A percentile compares a stretch with the other conserved stretches of the same genome.
These are phyloP conservation scores for Salix exigua DNA, from an alignment of 345 rosid genomes.

Conservation along the genomic window DNA sequence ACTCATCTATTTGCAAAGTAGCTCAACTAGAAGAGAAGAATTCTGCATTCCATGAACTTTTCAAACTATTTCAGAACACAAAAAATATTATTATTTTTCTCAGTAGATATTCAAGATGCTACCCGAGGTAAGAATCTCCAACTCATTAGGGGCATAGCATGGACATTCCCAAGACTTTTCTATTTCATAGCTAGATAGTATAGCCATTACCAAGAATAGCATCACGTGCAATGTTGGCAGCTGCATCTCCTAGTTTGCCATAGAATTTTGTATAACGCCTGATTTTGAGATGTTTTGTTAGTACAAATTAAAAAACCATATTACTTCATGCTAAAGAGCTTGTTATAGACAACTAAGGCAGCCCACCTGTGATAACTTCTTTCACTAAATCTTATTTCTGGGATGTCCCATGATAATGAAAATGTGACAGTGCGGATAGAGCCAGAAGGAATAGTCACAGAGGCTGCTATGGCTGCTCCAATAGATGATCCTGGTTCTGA, in stretches of 20 bases:
- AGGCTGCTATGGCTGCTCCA: constrained; percentile 89
- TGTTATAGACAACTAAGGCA: not conserved
- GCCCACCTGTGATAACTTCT: constrained; percentile 66
- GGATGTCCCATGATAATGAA: constrained; percentile 95
- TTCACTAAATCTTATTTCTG: constrained; percentile 66
- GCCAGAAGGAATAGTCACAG: constrained; percentile 52
- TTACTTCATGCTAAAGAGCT: not conserved
- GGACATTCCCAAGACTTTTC: not conserved
- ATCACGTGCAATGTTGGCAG: constrained; percentile 74
- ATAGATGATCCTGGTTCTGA: constrained; percentile 73
- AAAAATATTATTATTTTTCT: not conserved
- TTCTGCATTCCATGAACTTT: not conserved
- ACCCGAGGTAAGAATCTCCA: not conserved
- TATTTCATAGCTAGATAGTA: not conserved
- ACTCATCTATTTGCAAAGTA: not conserved
- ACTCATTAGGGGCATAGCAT: too few species aligned
- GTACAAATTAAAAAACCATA: not conserved
- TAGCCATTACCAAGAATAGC: constrained; percentile 25
- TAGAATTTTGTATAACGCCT: constrained; percentile 89
- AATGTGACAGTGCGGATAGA: constrained; percentile 55
- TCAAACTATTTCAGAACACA: not conserved
- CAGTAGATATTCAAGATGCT: not conserved
- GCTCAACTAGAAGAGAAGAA: not conserved
- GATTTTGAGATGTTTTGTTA: constrained; percentile 6
- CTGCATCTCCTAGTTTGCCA: constrained; percentile 69